A percentile compares a stretch with the other conserved stretches of the same genome.
Conservation (phyloP, 352 stramenopile genomes). For the Pythium biforme region DNA sequence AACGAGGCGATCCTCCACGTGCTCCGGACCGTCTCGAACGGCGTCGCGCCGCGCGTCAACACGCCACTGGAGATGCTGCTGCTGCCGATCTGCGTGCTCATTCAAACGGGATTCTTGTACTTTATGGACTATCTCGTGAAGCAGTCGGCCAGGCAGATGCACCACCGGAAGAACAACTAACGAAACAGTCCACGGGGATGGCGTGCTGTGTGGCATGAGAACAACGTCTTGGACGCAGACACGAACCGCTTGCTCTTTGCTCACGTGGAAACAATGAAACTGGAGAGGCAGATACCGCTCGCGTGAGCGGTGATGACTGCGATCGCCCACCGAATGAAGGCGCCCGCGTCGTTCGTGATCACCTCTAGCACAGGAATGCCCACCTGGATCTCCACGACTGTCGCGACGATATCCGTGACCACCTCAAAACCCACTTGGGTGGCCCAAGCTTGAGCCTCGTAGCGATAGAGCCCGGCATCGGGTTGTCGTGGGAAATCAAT, state of each 20-base stretch:
- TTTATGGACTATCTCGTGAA: background rate
- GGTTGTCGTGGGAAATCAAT: background rate
- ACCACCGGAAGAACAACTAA: no score
- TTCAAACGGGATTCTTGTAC: background rate
- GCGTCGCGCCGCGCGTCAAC: slow-evolving; percentile 1
- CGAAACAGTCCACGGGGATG: no score
- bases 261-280: no score
- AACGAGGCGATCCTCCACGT: slow-evolving; percentile 49
- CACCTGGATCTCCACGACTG: slow-evolving; percentile 2
- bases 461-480: background rate
- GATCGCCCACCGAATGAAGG: slow-evolving; percentile 15
- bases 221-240: no score
- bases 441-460: background rate
- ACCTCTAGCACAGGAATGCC: slow-evolving; percentile 9
- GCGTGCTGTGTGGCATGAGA: no score
- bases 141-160: no score
- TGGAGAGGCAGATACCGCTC: no score
- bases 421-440: slow-evolving; percentile 17
- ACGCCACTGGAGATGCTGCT: background rate
- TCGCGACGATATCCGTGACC: slow-evolving; percentile 7
- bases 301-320: background rate
- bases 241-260: no score
- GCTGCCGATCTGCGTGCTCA: slow-evolving; percentile 5
- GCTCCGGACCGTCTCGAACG: slow-evolving; percentile 36
- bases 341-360: background rate